Evolutionary conservation across 1,284 basidiomycete genomes (phyloP).

Genomic region (Coniophora puteana): DNA sequence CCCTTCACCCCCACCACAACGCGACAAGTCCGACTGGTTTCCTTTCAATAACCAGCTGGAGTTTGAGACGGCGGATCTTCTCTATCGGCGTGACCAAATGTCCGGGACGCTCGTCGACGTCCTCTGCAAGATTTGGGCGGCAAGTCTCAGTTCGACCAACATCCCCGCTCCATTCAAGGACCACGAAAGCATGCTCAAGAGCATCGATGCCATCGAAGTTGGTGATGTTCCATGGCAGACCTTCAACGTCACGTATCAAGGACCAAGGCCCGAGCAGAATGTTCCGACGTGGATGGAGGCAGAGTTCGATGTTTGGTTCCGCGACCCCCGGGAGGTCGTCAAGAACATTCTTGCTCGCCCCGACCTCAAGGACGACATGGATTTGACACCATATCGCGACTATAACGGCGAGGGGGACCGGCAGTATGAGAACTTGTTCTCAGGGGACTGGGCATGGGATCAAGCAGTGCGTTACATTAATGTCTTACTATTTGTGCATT

Average conservation of each 20-base stretch:
- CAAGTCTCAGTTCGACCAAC: conserved; percentile 2
- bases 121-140: conserved; percentile 25
- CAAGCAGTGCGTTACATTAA: conserved; percentile 22
- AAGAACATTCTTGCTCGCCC: conserved; percentile 24
- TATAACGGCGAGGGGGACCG: conserved; percentile 12
- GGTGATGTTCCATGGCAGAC: conserved; percentile 8
- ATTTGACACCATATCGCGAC: conserved; percentile 23
- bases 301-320: conserved; percentile 21
- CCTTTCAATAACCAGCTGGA: background rate
- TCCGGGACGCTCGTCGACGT: conserved; percentile 19
- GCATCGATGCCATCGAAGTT: conserved; percentile 1
- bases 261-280: background rate
- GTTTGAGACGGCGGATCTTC: conserved; percentile 10
- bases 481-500: background rate
- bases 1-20: too few species aligned
- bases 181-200: conserved; percentile 4
- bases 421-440: conserved; percentile 28
- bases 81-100: conserved; percentile 21
- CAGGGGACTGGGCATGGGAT: conserved; percentile 31
- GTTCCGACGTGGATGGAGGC: conserved; percentile 14
- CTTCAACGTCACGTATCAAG: conserved; percentile 2
- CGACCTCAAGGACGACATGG: conserved; percentile 23
- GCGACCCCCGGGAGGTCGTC: conserved; percentile 5
- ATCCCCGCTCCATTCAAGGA: background rate
- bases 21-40: too few species aligned